A percentile compares a stretch with the other conserved stretches of the same genome.
Conservation (phyloP, 306 rosid species). For the Arachis hypogaea region DNA sequence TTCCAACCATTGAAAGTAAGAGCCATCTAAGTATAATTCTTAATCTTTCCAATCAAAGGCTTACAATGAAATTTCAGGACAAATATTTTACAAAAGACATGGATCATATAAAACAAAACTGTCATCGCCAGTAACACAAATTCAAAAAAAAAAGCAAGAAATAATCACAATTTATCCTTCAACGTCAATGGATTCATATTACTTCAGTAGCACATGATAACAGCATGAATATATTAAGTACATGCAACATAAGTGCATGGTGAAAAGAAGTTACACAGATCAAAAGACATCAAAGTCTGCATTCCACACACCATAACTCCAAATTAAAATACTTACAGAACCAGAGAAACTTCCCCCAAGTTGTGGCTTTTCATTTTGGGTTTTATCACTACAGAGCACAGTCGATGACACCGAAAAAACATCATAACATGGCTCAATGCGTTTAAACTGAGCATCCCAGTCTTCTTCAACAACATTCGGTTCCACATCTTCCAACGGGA, state of each 20-base stretch:
- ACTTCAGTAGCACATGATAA: slow-evolving; percentile 24
- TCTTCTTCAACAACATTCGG: slow-evolving; percentile 51
- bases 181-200: slow-evolving; percentile 1
- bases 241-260: slow-evolving; percentile 24
- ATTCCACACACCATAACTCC: slow-evolving; percentile 16
- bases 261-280: slow-evolving; percentile 1
- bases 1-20: neutral
- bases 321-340: slow-evolving; percentile 54
- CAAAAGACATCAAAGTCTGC: slow-evolving; percentile 2
- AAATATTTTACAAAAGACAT: slow-evolving; percentile 23
- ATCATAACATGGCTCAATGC: slow-evolving; percentile 56
- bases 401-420: slow-evolving; percentile 43
- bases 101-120: slow-evolving; percentile 8
- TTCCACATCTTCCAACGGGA: slow-evolving; percentile 79
- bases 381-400: slow-evolving; percentile 35
- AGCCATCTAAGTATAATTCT: neutral
- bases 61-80: neutral
- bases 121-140: slow-evolving; percentile 14
- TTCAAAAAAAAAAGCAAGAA: slow-evolving; percentile 1
- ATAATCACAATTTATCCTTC: neutral
- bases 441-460: slow-evolving; percentile 61
- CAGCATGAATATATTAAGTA: slow-evolving; percentile 8
- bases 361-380: slow-evolving; percentile 38
- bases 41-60: slow-evolving; percentile 21
- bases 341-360: slow-evolving; percentile 40